Conservation (phyloP, 1,139 yeast genomes). For the Suhomyces wounanorum region DNA sequence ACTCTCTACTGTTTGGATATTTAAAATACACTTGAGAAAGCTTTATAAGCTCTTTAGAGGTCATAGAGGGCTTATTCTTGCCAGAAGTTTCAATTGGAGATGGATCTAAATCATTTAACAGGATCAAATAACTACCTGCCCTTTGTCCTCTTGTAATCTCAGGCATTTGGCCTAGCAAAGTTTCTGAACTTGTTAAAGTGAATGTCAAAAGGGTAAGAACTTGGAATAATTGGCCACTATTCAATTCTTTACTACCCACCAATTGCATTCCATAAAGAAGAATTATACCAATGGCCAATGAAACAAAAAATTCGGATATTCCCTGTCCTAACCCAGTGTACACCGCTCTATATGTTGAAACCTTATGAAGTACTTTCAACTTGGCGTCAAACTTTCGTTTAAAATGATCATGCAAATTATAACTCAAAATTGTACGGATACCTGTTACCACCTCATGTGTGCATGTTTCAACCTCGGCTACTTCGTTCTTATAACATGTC, state of each 20-base stretch:
- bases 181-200: constrained; percentile 65
- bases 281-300: constrained; percentile 67
- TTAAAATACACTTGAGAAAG: constrained; percentile 50
- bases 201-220: constrained; percentile 74
- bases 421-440: constrained; percentile 61
- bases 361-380: constrained; percentile 27
- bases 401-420: constrained; percentile 56
- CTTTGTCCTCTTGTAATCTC: constrained; percentile 76
- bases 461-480: constrained; percentile 55
- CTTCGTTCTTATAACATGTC: constrained; percentile 55
- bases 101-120: constrained; percentile 39
- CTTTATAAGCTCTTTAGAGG: constrained; percentile 26
- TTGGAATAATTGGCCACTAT: constrained; percentile 58
- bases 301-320: constrained; percentile 51
- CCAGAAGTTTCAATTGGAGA: constrained; percentile 37
- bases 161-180: constrained; percentile 65
- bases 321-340: constrained; percentile 67
- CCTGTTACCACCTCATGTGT: constrained; percentile 61
- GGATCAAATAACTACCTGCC: constrained; percentile 59
- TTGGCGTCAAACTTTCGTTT: constrained; percentile 30
- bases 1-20: constrained; percentile 37
- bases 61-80: constrained; percentile 17
- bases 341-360: constrained; percentile 53
- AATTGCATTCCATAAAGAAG: constrained; percentile 76
- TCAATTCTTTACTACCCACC: constrained; percentile 57